These are phyloP conservation scores for Laburnicola sp. DNA, from an alignment of 2,329 filamentous ascomycete species.

Conservation along the genomic window DNA sequence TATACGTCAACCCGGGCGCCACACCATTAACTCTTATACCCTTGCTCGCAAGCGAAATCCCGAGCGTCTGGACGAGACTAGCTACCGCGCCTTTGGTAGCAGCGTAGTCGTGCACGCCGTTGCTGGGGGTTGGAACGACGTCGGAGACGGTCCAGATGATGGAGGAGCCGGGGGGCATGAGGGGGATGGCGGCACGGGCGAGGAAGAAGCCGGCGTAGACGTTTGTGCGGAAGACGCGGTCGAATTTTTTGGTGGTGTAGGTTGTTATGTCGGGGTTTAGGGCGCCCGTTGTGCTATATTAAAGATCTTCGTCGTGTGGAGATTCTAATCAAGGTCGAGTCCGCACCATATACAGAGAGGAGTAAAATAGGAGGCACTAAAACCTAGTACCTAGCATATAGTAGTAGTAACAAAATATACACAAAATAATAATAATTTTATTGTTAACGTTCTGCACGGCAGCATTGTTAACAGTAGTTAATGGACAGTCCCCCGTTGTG, in stretches of 20 bases:
- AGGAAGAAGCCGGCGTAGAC: constrained; percentile 13
- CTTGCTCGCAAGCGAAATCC: constrained; percentile 1
- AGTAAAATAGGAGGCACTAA: too few species aligned
- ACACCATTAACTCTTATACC: constrained; percentile 12
- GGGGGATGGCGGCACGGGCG: constrained; percentile 7
- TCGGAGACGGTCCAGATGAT: constrained; percentile 15
- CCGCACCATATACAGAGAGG: too few species aligned
- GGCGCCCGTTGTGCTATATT: not conserved
- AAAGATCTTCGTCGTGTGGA: not conserved
- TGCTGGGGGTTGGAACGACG: constrained; percentile 3
- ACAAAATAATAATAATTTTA: too few species aligned
- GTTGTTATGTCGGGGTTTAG: constrained; percentile 10
- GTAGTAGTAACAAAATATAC: too few species aligned
- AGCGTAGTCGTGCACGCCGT: constrained; percentile 3
- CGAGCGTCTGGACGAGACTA: constrained; percentile 7
- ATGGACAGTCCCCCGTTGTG: too few species aligned
- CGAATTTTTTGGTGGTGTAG: constrained; percentile 10
- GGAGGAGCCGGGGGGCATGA: constrained; percentile 9
- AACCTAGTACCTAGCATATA: too few species aligned
- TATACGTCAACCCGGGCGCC: constrained; percentile 10
- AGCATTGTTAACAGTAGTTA: too few species aligned
- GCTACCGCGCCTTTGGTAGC: constrained; percentile 13
- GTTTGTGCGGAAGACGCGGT: constrained; percentile 10
- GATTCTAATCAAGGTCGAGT: too few species aligned
- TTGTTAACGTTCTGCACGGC: too few species aligned